Base-by-base conservation (phyloP, 2,329 filamentous ascomycete species). In the Colletotrichum lindemuthianum region DNA sequence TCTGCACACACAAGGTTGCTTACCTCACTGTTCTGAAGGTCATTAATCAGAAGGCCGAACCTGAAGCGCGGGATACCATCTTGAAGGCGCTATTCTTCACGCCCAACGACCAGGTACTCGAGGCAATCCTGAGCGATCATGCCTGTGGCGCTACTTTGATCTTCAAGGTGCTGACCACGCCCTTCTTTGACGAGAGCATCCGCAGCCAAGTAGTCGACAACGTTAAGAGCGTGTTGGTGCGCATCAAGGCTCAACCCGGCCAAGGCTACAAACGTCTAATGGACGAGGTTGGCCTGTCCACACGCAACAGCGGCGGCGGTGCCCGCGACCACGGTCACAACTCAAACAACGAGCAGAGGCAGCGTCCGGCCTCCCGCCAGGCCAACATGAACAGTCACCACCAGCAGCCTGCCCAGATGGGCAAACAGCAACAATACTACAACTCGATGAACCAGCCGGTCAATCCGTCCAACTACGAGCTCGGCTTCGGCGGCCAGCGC, bases 191-290 rank as follows among this genome's bases (percentile, higher is more conserved):
- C 69, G 96, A 99, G 75, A 89, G 84, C 56, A 94, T 97, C 74
- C 91, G 96, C 51, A 83, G 86, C 49, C 92, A 97, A 72, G 93
- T 97, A 24, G 88, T 97, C 6, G 93, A 97, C 72, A 97, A 93
- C 63, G 92, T 99, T 55, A 93, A 95, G 73, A 92, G 89, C 71
- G 93, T 98, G 43, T 85, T 99, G 39, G 80, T 95, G 39, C 91
- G 91, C 72, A 90, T 98, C 78, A 97, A 97, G 81, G 95, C 93
- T 6, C 92, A 97, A 72, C 93, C 96, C 13, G 91, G 90, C 67
- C 96, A 98, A 79, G 96, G 96, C 56, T 99, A 99, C 82, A 99
- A 98, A 84, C 91, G 96, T 57, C 81, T 99, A 65, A 99, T 99
- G 96, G 96, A 99, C 72, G 96, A 99, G 76, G 96, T 99, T 70